Conservation (phyloP, 495 filamentous ascomycete genomes). For the Daldinia caldariorum region DNA sequence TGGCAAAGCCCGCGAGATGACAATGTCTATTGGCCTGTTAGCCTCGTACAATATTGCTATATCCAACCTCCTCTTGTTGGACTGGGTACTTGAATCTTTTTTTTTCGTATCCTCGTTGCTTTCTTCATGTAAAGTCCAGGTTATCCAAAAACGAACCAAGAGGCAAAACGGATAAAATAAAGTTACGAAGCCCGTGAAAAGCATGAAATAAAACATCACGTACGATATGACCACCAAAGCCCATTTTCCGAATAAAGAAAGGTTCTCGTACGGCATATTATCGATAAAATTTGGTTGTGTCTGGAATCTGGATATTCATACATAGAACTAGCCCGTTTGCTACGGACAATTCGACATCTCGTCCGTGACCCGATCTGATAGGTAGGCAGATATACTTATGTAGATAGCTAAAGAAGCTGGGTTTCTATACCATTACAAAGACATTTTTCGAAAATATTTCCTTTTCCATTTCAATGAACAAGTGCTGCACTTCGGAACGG, state of each 20-base stretch:
- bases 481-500: too few relatives aligned
- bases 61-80: background rate
- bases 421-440: too few relatives aligned
- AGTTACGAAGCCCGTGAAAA: background rate
- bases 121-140: background rate
- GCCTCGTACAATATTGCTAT: background rate
- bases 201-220: constrained; percentile 2
- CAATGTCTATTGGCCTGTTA: background rate
- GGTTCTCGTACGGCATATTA: background rate
- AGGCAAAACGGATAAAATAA: background rate
- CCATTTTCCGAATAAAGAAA: constrained; percentile 1
- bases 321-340: background rate
- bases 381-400: background rate
- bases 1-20: background rate
- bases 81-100: background rate
- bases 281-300: background rate
- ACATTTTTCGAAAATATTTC: too few relatives aligned
- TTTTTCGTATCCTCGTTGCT: background rate
- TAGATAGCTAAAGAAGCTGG: too few relatives aligned
- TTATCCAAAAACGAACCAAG: background rate
- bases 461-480: too few relatives aligned
- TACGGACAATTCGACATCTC: background rate
- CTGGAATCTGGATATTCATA: background rate
- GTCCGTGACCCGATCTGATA: background rate
- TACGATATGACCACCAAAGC: background rate